A percentile compares a stretch with the other conserved stretches of the same genome.
Evolutionary conservation across 2,329 filamentous ascomycete species (phyloP).

Genomic region (Rachicladosporium sp.): DNA sequence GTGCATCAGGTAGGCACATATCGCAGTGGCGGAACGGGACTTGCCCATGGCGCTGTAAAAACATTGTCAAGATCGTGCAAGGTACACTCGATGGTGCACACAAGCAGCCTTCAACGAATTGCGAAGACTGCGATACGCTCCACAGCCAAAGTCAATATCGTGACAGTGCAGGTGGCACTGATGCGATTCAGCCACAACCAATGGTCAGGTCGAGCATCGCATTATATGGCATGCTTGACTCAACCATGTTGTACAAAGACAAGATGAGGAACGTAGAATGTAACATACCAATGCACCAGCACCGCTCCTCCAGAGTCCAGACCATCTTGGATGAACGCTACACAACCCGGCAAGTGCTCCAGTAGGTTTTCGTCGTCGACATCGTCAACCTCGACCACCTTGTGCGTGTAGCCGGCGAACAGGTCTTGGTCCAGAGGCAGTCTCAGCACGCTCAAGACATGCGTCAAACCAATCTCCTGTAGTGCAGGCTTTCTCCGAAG

Average conservation of each 20-base stretch:
- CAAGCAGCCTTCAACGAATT: too few relatives aligned
- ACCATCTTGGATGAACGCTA: conserved; percentile 63
- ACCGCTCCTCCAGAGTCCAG: conserved; percentile 51
- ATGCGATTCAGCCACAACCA: too few relatives aligned
- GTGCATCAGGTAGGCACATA: conserved; percentile 73
- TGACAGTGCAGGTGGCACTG: too few relatives aligned
- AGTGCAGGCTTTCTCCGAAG: conserved; percentile 61
- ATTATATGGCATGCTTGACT: too few relatives aligned
- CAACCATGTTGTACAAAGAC: too few relatives aligned
- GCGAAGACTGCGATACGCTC: too few relatives aligned
- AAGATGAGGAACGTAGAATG: neutral
- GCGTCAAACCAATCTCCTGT: conserved; percentile 64
- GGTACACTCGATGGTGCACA: too few relatives aligned
- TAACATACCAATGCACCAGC: conserved; percentile 45
- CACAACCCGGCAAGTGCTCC: conserved; percentile 60
- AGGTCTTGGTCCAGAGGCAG: conserved; percentile 45
- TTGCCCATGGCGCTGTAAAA: conserved; percentile 80
- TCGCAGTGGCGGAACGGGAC: conserved; percentile 75
- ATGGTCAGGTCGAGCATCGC: too few relatives aligned
- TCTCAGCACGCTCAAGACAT: conserved; percentile 73
- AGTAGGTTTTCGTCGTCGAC: conserved; percentile 79
- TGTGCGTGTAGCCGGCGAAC: conserved; percentile 53
- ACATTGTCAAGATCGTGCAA: neutral
- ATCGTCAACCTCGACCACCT: conserved; percentile 78
- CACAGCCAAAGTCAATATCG: too few relatives aligned